Base-by-base conservation (phyloP, 2,329 filamentous ascomycete species). In the Fusarium cicatricum region DNA sequence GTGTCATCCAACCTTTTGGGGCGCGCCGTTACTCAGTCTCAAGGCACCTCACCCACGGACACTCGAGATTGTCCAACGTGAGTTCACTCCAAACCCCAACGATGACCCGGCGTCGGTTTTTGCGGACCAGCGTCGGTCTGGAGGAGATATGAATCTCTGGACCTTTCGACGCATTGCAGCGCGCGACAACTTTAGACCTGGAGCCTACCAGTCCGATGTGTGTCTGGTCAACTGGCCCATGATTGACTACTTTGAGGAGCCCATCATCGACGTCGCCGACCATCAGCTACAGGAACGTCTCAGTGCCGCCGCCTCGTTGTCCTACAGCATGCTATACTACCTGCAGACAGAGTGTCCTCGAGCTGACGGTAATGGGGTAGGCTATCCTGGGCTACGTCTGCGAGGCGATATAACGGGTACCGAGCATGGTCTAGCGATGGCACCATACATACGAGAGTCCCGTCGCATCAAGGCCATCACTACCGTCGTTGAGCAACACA, bases 141-240 rank as follows among this genome's bases (percentile, higher is more conserved):
- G 68, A 0, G 68, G 68, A 4, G 68, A 70, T 9, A 68, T 70
- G 66, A 70, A 70, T 14, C 68, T 70, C 12, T 70, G 68, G 68
- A 68, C 66, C 0, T 70, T 70, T 33, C 52, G 68, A 4, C 62
- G 68, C 10, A 70, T 70, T 11, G 65, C 63, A 1, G 68, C 68
- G 0, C 50, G 52, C 2, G 64, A 70, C 4, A 70, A 70, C 41
- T 70, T 70, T 31, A 41, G 14, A 0, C 39, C 54, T 0, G 68
- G 68, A 1, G 60, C 63, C 1, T 70, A 70, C 15, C 36, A 39
- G 2, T 70, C 68, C 0, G 68, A 70, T 33, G 54, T 70, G 1
- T 70, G 67, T 12, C 57, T 70, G 34, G 68, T 70, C 10, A 70
- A 70, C 40, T 70, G 68, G 68, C 68, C 68, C 0, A 70, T 70